phyloP scores from a whole-genome alignment of 805 yeast species.

The Saccharomycopsis microspora region DNA sequence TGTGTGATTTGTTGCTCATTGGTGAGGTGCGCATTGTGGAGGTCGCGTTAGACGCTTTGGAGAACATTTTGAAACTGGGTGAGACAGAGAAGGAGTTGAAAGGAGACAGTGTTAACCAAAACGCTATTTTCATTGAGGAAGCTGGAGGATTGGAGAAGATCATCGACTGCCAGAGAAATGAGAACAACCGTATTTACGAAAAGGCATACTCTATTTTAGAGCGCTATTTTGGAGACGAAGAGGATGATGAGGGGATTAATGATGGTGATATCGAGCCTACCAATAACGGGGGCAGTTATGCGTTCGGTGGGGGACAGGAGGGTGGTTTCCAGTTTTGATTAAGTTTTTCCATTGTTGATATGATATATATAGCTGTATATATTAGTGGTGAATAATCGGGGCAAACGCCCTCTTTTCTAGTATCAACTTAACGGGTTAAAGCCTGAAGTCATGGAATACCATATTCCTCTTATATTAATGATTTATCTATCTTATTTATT shows the following conservation, averaged over 20 bases:
- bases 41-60: conserved; percentile 90
- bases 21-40: conserved; percentile 89
- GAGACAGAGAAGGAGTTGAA: conserved; percentile 79
- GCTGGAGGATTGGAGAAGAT: conserved; percentile 98
- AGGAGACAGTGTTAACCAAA: conserved; percentile 62
- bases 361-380: neutral
- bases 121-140: conserved; percentile 88
- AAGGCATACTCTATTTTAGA: conserved; percentile 87
- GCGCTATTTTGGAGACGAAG: conserved; percentile 82
- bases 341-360: neutral
- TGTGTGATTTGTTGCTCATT: conserved; percentile 81
- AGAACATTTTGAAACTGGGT: conserved; percentile 88
- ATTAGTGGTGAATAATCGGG: neutral
- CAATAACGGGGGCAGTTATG: conserved; percentile 73
- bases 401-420: neutral
- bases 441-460: neutral
- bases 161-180: conserved; percentile 82
- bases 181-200: conserved; percentile 83
- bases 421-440: neutral
- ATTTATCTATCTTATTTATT: neutral
- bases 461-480: neutral
- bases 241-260: conserved; percentile 49
- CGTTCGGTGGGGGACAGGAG: conserved; percentile 63
- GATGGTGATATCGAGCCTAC: conserved; percentile 45
- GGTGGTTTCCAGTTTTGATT: conserved; percentile 37